These are phyloP conservation scores for Rhodomyrtus tomentosa DNA, from an alignment of 345 rosid genomes.

Conservation along the genomic window DNA sequence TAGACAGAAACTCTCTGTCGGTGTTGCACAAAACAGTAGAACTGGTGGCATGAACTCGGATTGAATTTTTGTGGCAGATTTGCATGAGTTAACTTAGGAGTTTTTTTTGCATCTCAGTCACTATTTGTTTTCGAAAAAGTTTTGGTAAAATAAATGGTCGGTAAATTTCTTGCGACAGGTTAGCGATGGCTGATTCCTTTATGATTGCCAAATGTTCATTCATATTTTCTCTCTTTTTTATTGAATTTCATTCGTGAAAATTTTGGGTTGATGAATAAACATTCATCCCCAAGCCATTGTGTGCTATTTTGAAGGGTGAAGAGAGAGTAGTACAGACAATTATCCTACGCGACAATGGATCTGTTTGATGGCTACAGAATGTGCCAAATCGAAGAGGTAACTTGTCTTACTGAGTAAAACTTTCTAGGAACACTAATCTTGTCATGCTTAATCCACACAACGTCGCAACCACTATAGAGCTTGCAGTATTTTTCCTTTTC, in stretches of 20 bases:
- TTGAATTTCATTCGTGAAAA: neutral
- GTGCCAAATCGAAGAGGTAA: slow-evolving; percentile 4
- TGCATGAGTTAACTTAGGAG: neutral
- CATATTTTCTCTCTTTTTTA: neutral
- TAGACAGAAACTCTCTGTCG: neutral
- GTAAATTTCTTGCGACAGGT: neutral
- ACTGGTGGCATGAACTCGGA: neutral
- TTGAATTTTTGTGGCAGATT: neutral
- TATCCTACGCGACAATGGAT: neutral
- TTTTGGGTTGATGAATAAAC: neutral
- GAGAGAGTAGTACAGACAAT: neutral
- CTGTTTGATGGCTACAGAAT: neutral
- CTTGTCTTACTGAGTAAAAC: neutral
- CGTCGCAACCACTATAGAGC: neutral
- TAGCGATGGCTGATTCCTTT: neutral
- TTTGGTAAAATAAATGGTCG: neutral
- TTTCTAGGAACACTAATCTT: neutral
- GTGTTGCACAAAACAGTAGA: neutral
- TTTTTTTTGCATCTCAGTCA: neutral
- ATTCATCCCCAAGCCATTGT: neutral
- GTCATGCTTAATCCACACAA: neutral
- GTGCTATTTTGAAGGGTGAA: neutral
- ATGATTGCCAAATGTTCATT: neutral
- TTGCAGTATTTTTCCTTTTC: neutral
- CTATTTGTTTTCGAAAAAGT: neutral